Evolutionary conservation across 2,329 filamentous ascomycete genomes (phyloP).

Genomic region (Lecanicillium sp.): DNA sequence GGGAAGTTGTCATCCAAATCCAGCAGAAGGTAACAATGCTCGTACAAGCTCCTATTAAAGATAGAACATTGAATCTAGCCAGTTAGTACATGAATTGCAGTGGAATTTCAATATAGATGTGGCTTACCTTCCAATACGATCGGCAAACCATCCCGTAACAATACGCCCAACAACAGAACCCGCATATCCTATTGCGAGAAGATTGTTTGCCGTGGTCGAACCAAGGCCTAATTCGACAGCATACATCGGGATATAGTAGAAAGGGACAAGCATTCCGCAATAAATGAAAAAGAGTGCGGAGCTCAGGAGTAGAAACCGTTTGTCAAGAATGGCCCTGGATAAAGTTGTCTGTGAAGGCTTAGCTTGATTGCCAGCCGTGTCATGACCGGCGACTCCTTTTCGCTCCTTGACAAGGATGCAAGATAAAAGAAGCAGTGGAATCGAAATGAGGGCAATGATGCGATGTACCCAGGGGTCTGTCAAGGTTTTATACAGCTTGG

Average conservation of each 20-base stretch:
- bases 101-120: background rate
- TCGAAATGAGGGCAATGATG: constrained; percentile 14
- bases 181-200: constrained; percentile 53
- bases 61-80: constrained; percentile 32
- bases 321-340: constrained; percentile 19
- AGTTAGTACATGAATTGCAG: background rate
- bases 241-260: constrained; percentile 36
- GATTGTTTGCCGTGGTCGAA: constrained; percentile 45
- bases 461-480: constrained; percentile 13
- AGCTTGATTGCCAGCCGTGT: constrained; percentile 9
- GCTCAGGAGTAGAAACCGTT: constrained; percentile 15
- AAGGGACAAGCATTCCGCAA: constrained; percentile 21
- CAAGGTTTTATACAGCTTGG: constrained; percentile 10
- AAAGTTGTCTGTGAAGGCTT: constrained; percentile 8
- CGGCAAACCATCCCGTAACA: constrained; percentile 40
- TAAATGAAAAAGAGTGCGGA: constrained; percentile 18
- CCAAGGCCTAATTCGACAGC: constrained; percentile 38
- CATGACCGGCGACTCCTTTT: constrained; percentile 9
- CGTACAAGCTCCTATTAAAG: constrained; percentile 13
- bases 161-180: constrained; percentile 46
- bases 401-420: constrained; percentile 21
- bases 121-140: constrained; percentile 34
- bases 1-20: constrained; percentile 15
- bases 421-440: constrained; percentile 17
- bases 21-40: constrained; percentile 22